Evolutionary conservation across 805 yeast species (phyloP), one percentile per base, ranked within the genome.

Genomic region (Starmerella apicola): DNA sequence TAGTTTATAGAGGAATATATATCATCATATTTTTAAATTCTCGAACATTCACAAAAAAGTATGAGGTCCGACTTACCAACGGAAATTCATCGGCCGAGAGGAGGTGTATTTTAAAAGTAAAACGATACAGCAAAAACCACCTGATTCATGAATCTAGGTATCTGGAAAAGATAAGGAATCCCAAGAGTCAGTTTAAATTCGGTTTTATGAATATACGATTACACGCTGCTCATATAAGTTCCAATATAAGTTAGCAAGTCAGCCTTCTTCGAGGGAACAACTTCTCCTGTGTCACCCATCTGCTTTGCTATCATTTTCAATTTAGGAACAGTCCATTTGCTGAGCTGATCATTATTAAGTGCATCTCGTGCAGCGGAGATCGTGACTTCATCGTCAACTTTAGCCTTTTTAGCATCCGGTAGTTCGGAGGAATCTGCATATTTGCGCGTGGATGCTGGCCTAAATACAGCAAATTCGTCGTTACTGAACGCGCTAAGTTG

Each of bases 301-400:
- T 10, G 9, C 12, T 9, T 15, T n/a, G 36, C 36, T 8, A 16
- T 19, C 17, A 21, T 6, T 7, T 22, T 33, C 21, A 33, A 21
- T n/a, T 23, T 19, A 24, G 36, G 29, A 13, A 32, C 34, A 5
- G 34, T 32, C 34, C 34, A 28, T 9, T 17, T 16, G 21, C 29
- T 26, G 3, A 38, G 29, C 2, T 19, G 20, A 13, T 15, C 38
- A 3, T 13, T 10, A 3, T 8, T 18, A 6, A n/a, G 3, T 3
- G 42, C 42, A 12, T 22, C 21, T 20, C 20, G 17, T n/a, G 32
- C 34, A 24, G 7, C 25, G 8, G 25, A 23, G 6, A 32, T n/a
- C 10, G 32, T 15, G 19, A 32, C 10, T n/a, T 27, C 23, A 5
- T 31, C 29, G 2, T 7, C 3, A 1, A 3, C 12, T 26, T 25